phyloP scores from a whole-genome alignment of 2,329 filamentous ascomycete genomes.

The Bisporella sp. region DNA sequence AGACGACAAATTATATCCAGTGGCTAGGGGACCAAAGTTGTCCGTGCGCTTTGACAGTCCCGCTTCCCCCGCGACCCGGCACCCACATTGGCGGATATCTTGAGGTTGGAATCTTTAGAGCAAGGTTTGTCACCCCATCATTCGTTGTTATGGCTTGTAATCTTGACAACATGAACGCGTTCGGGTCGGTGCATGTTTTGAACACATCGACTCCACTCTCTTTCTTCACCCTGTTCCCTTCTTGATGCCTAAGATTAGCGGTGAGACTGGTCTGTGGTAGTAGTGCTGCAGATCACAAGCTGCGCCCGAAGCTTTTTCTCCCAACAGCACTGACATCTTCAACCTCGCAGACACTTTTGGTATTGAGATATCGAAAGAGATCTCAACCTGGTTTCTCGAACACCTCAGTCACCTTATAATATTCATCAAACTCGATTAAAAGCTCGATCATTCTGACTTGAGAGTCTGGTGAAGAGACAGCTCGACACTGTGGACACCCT shows the following conservation, averaged over 20 bases:
- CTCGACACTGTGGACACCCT: constrained; percentile 11
- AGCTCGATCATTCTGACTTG: neutral
- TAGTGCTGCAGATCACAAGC: no score
- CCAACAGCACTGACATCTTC: neutral
- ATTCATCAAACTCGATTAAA: neutral
- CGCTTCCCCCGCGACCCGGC: constrained; percentile 17
- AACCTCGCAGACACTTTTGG: neutral
- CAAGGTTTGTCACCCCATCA: constrained; percentile 12
- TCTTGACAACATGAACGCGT: constrained; percentile 14
- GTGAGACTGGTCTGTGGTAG: constrained; percentile 8
- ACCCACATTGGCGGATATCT: constrained; percentile 23
- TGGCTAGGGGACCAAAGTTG: constrained; percentile 9
- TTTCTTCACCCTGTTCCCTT: constrained; percentile 6
- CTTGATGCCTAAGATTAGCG: constrained; percentile 17
- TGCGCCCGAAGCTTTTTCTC: constrained; percentile 1
- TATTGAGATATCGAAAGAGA: neutral
- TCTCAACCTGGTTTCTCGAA: neutral
- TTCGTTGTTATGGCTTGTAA: constrained; percentile 10
- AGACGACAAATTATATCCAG: constrained; percentile 15
- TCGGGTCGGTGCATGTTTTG: constrained; percentile 23
- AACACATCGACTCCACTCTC: constrained; percentile 8
- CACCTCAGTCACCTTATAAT: neutral
- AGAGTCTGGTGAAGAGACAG: constrained; percentile 7
- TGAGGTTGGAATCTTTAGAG: constrained; percentile 13
- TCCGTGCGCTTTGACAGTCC: constrained; percentile 22